Conservation (phyloP, 345 rosid species). For the Luvunga scandens region DNA sequence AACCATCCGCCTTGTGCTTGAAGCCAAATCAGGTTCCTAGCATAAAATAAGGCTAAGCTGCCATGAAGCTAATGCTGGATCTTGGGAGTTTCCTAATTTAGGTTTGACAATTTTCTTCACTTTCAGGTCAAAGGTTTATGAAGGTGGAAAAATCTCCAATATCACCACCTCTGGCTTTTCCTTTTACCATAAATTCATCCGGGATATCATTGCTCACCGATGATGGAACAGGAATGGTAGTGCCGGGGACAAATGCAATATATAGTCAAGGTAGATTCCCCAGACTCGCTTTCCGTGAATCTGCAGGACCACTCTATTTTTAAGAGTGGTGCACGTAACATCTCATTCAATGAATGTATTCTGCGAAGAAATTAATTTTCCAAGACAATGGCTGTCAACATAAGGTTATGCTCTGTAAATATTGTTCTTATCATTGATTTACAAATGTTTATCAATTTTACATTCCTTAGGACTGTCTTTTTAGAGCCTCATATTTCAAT, state of each 20-base stretch:
- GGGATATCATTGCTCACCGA: constrained; percentile 65
- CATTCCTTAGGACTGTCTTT: background rate
- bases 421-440: background rate
- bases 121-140: constrained; percentile 69
- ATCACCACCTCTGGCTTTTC: constrained; percentile 71
- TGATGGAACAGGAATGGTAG: constrained; percentile 52
- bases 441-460: background rate
- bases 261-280: constrained; percentile 41
- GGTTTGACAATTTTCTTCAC: constrained; percentile 3
- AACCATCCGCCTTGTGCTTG: constrained; percentile 69
- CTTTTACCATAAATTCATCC: constrained; percentile 60
- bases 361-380: background rate
- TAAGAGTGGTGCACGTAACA: background rate
- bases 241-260: constrained; percentile 61
- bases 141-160: constrained; percentile 87
- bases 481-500: constrained; percentile 2
- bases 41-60: background rate
- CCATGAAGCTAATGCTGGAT: background rate
- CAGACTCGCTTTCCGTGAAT: background rate
- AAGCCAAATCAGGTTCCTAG: constrained; percentile 59
- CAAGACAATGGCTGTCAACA: background rate
- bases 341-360: background rate
- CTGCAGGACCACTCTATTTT: background rate
- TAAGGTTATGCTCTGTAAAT: background rate
- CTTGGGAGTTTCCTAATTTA: background rate